Base-by-base conservation (phyloP, 1,284 basidiomycete species). In the Melampsora occidentalis region DNA sequence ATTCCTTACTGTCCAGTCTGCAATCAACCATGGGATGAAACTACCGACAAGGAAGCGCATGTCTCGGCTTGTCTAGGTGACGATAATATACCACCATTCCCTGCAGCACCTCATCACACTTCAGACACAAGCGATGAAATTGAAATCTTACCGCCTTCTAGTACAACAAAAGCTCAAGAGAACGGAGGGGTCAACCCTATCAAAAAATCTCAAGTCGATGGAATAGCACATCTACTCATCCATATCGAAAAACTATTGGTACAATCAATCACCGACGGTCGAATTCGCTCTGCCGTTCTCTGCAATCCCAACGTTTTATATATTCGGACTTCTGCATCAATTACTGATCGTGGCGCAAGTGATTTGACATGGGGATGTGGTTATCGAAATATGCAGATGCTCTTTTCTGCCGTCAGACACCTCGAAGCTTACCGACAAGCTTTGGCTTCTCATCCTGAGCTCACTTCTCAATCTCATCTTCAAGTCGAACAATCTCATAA, bases 371-470 rank as follows among this genome's bases (percentile, higher is more conserved):
- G 72, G 72, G 72, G 72, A 35, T 76, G 72, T 48, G 72, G 79
- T 2, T 82, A 81, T 76, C 78, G 79, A 46, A 81, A 80, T 69
- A 63, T 79, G 0, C 80, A 80, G 61, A 82, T 82, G 81, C 39
- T 82, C n/a, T 79, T 79, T 63, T 80, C 80, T 28, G 65, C 79
- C 7, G 22, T 59, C 22, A n/a, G 53, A 59, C n/a, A 59, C 28
- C 18, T 59, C 4, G 28, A 59, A 59, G n/a, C 53, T 4, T 59
- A 59, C 53, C 53, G 53, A 59, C n/a, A 22, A 25, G n/a, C 53
- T n/a, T 59, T 59, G 53, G 5, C 22, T n/a, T 25, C 53, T 59
- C 53, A 59, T 59, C 53, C 53, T 59, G 53, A 59, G 53, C 53
- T 59, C 53, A 59, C 22, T 28, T 31, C 53, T 59, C 28, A 22